These are phyloP conservation scores for Thielaviopsis ethacetica DNA, from an alignment of 2,329 filamentous ascomycete genomes.

Conservation along the genomic window DNA sequence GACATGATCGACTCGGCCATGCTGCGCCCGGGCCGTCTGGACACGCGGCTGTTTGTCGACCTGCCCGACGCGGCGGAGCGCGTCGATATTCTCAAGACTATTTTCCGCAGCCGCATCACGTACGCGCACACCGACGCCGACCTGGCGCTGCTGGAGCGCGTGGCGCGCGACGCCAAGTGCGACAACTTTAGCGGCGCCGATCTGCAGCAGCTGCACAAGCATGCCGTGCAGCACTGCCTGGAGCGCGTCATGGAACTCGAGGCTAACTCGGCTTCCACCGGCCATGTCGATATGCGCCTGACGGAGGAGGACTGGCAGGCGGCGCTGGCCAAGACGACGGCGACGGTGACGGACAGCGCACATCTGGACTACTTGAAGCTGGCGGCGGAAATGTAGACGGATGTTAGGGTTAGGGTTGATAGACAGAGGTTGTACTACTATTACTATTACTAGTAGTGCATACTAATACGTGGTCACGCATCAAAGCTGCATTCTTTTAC, in stretches of 20 bases:
- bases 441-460: too few species aligned
- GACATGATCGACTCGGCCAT: constrained; percentile 96
- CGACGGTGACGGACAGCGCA: constrained; percentile 32
- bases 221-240: constrained; percentile 34
- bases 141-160: constrained; percentile 35
- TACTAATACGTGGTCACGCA: background rate
- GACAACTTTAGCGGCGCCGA: constrained; percentile 61
- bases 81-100: constrained; percentile 67
- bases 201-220: constrained; percentile 30
- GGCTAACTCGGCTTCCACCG: constrained; percentile 15
- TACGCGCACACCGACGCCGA: constrained; percentile 28
- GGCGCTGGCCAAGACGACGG: constrained; percentile 30
- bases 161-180: constrained; percentile 54
- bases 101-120: constrained; percentile 34
- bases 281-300: constrained; percentile 20
- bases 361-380: constrained; percentile 8
- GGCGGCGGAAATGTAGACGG: constrained; percentile 4
- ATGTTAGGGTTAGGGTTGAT: background rate
- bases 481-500: background rate
- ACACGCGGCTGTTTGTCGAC: constrained; percentile 78
- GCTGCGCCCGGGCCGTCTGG: constrained; percentile 77
- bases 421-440: too few species aligned
- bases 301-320: constrained; percentile 33
- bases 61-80: constrained; percentile 64
- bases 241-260: constrained; percentile 20